Percentiles rank a stretch among this genome's conserved stretches.
These are phyloP conservation scores for Teratosphaeria viscida DNA, from an alignment of 2,329 filamentous ascomycete genomes.

Conservation along the genomic window DNA sequence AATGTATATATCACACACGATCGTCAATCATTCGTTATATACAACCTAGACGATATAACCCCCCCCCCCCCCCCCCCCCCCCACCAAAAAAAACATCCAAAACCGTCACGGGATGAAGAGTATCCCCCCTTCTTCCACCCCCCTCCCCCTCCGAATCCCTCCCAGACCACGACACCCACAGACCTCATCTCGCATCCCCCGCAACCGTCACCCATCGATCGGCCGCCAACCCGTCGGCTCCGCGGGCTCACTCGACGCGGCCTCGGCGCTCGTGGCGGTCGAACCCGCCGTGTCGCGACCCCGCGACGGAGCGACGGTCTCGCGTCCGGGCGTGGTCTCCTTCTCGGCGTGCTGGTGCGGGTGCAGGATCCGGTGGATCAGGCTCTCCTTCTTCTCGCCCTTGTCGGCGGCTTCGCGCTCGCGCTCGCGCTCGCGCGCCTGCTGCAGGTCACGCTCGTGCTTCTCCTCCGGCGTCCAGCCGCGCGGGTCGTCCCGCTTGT, in stretches of 20 bases:
- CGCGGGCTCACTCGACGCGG: not conserved
- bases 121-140: not conserved
- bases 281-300: not conserved
- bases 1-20: no score
- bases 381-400: conserved; percentile 26
- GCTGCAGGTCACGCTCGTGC: conserved; percentile 17
- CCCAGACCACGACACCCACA: conserved; percentile 14
- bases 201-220: conserved; percentile 25
- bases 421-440: conserved; percentile 18
- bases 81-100: not conserved
- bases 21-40: not conserved
- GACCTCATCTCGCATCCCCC: conserved; percentile 24
- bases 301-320: not conserved
- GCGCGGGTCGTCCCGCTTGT: conserved; percentile 29
- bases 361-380: conserved; percentile 21
- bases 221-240: no score
- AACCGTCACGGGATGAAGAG: not conserved
- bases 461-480: conserved; percentile 5
- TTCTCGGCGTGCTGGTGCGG: conserved; percentile 2
- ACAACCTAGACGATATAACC: not conserved
- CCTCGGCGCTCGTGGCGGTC: not conserved
- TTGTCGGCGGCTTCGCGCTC: conserved; percentile 22
- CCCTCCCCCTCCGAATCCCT: not conserved
- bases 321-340: no score
- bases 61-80: no score